A percentile compares a stretch with the other conserved stretches of the same genome.
Evolutionary conservation across 2,329 filamentous ascomycete genomes (phyloP).

Genomic region (Bipolaris zeicola): DNA sequence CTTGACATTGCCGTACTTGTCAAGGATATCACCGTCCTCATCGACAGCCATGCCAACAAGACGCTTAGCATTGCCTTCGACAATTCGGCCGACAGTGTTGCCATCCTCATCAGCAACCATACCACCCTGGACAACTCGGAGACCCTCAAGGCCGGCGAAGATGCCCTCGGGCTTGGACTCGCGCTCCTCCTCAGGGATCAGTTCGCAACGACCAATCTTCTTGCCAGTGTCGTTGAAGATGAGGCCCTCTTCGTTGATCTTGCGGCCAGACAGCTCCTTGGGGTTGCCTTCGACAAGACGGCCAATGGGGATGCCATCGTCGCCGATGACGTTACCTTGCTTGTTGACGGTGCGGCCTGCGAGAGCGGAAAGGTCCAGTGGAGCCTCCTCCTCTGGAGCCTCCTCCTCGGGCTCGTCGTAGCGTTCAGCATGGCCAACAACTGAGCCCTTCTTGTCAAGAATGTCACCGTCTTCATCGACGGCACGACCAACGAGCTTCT

Average conservation of each 20-base stretch:
- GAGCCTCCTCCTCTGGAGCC: slow-evolving; percentile 49
- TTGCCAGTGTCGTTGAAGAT: slow-evolving; percentile 76
- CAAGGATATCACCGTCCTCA: slow-evolving; percentile 66
- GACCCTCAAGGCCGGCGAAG: slow-evolving; percentile 57
- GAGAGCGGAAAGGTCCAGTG: slow-evolving; percentile 54
- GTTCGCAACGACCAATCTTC: slow-evolving; percentile 69
- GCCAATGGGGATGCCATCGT: slow-evolving; percentile 60
- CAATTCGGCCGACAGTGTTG: slow-evolving; percentile 59
- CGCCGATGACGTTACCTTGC: slow-evolving; percentile 57
- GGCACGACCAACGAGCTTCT: slow-evolving; percentile 57
- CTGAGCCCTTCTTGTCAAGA: slow-evolving; percentile 59
- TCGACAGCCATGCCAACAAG: slow-evolving; percentile 65
- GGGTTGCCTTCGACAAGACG: slow-evolving; percentile 70
- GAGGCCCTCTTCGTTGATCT: slow-evolving; percentile 73
- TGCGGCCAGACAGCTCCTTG: slow-evolving; percentile 67
- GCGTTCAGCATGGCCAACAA: slow-evolving; percentile 59
- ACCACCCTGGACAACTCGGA: slow-evolving; percentile 55
- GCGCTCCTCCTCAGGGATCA: slow-evolving; percentile 69
- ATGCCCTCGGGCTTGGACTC: slow-evolving; percentile 57
- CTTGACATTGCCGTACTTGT: slow-evolving; percentile 66
- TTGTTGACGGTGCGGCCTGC: slow-evolving; percentile 57
- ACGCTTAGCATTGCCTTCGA: slow-evolving; percentile 65
- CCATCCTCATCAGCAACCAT: slow-evolving; percentile 58
- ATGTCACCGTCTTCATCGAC: slow-evolving; percentile 61
- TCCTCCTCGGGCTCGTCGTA: slow-evolving; percentile 70